Percentiles rank a stretch among this genome's conserved stretches.
Evolutionary conservation across 1,139 yeast species (phyloP).

Genomic region (Candida tetrigidarum): DNA sequence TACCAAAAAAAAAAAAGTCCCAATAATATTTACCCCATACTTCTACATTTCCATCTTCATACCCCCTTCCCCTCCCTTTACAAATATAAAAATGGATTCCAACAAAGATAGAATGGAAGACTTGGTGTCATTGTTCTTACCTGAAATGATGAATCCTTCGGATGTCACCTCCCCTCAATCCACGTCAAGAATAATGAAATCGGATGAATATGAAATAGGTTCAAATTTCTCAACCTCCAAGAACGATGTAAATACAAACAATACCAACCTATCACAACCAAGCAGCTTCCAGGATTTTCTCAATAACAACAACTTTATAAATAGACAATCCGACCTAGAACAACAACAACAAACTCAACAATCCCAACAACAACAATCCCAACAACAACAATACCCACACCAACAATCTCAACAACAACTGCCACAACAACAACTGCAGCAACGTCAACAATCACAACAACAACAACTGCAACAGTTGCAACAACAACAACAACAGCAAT

Average conservation of each 20-base stretch:
- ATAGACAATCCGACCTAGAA: conserved; percentile 13
- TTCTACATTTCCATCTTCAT: too few species aligned
- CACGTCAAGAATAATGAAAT: background rate
- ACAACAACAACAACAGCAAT: conserved; percentile 5
- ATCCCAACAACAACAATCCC: conserved; percentile 1
- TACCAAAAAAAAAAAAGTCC: too few species aligned
- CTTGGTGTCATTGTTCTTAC: conserved; percentile 46
- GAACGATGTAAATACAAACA: background rate
- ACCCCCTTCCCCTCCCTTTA: too few species aligned
- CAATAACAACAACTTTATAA: conserved; percentile 27
- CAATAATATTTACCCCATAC: too few species aligned
- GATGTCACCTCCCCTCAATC: conserved; percentile 6
- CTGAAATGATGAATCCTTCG: conserved; percentile 41
- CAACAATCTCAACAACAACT: conserved; percentile 8
- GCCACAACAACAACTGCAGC: conserved; percentile 10
- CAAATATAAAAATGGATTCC: conserved; percentile 15
- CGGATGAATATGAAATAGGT: conserved; percentile 5
- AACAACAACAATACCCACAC: conserved; percentile 9
- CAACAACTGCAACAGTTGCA: background rate
- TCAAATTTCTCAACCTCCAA: background rate
- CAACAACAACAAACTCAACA: conserved; percentile 5
- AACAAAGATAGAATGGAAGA: conserved; percentile 39
- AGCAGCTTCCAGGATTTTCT: conserved; percentile 27
- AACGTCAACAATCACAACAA: conserved; percentile 22
- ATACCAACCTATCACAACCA: conserved; percentile 6